Percentiles rank a stretch among this genome's conserved stretches.
Conservation (phyloP, 2,329 filamentous ascomycete species). For the Malbranchea zuffiana region DNA sequence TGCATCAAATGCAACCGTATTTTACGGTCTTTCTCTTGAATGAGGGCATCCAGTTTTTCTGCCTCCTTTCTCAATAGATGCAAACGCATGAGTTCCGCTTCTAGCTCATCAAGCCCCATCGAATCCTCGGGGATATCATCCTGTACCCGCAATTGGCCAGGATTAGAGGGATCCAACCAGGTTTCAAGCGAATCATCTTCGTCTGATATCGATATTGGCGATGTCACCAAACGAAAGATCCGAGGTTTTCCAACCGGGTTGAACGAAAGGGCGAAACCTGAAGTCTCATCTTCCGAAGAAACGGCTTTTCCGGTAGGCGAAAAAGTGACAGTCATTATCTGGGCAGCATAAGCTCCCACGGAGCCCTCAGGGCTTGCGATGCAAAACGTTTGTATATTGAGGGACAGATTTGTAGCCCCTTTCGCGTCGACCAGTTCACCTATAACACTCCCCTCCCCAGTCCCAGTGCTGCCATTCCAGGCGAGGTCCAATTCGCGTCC, state of each 20-base stretch:
- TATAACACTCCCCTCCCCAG: slow-evolving; percentile 20
- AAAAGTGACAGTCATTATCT: slow-evolving; percentile 22
- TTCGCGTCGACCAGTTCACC: slow-evolving; percentile 15
- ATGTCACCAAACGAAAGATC: slow-evolving; percentile 21
- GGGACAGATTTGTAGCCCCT: slow-evolving; percentile 14
- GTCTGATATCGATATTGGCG: slow-evolving; percentile 17
- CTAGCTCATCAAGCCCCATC: slow-evolving; percentile 11
- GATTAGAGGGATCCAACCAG: slow-evolving; percentile 16
- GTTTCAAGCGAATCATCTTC: slow-evolving; percentile 15
- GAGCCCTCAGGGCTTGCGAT: slow-evolving; percentile 17
- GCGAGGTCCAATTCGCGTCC: slow-evolving; percentile 18
- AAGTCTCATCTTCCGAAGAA: slow-evolving; percentile 16
- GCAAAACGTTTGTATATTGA: slow-evolving; percentile 22
- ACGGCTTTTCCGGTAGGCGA: slow-evolving; percentile 15
- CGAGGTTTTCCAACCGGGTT: slow-evolving; percentile 19
- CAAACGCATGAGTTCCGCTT: slow-evolving; percentile 20
- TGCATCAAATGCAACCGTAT: slow-evolving; percentile 22
- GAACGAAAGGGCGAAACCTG: slow-evolving; percentile 27
- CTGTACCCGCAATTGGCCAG: slow-evolving; percentile 8
- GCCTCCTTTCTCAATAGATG: slow-evolving; percentile 20
- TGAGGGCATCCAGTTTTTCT: slow-evolving; percentile 18
- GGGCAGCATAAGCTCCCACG: slow-evolving; percentile 16
- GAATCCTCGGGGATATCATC: neutral
- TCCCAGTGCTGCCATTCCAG: slow-evolving; percentile 18
- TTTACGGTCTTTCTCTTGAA: slow-evolving; percentile 20